Base-by-base conservation (phyloP, 495 filamentous ascomycete genomes). In the Podospora pseudopauciseta region DNA sequence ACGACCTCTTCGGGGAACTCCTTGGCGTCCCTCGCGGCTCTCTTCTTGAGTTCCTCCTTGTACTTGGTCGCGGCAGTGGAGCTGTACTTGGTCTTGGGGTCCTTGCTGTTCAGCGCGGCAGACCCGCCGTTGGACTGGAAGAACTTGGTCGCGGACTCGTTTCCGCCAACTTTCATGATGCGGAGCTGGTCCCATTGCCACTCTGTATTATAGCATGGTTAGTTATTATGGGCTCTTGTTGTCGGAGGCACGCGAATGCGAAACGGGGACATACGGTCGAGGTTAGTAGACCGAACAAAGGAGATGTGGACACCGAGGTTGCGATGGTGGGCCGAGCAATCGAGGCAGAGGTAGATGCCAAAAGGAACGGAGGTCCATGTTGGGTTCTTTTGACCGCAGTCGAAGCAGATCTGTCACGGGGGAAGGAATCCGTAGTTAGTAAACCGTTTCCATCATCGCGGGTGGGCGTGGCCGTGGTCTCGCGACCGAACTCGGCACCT, bases 181-280 rank as follows among this genome's bases (percentile, higher is more conserved):
- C 95, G 91, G 39, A 99, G 87, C 76, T 98, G 94, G 75, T 97
- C 94, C 94, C 95, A 98, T 90, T 97, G 92, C 96, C 96, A 99
- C 83, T 96, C 95, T 99, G 63, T n/a, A 15, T 2, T 28, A 64
- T 76, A 60, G 79, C 73, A 55, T 53, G 11, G 65, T 27, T 44
- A 57, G 1, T 23, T 19, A 53, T 30, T 49, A 57, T 49, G 54
- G 54, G n/a, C 18, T 19, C n/a, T 15, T 26, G 39, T 65, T 23
- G 23, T 15, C 23, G 20, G 9, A 9, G n/a, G 68, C 39, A 16
- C 64, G 27, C 11, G 65, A 32, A 32, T 16, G 60, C 20, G 61
- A 70, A 54, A 23, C 7, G 30, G 0, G 26, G 18, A 63, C 94
- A 75, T 92, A 99, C 95, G 92, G 80, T 99, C 95, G 76, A 99